A percentile compares a stretch with the other conserved stretches of the same genome.
These are phyloP conservation scores for Decorospora gaudefroyi DNA, from an alignment of 2,329 filamentous ascomycete genomes.

Conservation along the genomic window DNA sequence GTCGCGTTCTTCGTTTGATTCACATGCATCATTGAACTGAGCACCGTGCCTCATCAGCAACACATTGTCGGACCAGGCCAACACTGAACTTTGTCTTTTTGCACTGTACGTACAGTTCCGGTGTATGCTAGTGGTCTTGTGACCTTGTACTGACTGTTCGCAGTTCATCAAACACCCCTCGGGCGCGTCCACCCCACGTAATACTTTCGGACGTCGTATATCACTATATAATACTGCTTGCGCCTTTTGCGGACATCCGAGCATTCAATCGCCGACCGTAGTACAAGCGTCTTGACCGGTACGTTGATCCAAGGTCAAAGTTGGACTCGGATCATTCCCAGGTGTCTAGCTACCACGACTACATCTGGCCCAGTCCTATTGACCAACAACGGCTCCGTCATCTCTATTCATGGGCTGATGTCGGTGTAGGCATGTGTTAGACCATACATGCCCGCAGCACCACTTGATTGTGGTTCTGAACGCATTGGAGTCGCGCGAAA, in stretches of 20 bases:
- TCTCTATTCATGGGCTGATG: slow-evolving; percentile 12
- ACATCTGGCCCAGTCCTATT: too few species aligned
- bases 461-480: slow-evolving; percentile 40
- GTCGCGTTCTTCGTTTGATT: slow-evolving; percentile 15
- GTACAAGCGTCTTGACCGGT: slow-evolving; percentile 10
- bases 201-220: slow-evolving; percentile 5
- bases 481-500: slow-evolving; percentile 2
- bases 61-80: neutral
- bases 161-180: slow-evolving; percentile 2
- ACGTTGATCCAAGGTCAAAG: slow-evolving; percentile 11
- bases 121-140: neutral
- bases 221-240: neutral
- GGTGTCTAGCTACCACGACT: too few species aligned
- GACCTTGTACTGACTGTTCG: slow-evolving; percentile 14
- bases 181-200: slow-evolving; percentile 5
- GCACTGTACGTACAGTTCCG: slow-evolving; percentile 19
- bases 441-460: slow-evolving; percentile 20
- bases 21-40: slow-evolving; percentile 7
- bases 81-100: slow-evolving; percentile 8
- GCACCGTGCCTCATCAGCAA: slow-evolving; percentile 4
- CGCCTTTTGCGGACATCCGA: neutral
- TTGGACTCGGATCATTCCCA: neutral
- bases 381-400: too few species aligned
- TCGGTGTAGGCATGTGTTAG: slow-evolving; percentile 38
- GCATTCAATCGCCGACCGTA: neutral